phyloP scores from a whole-genome alignment of 129 eudicot genomes.

The Flaveria bidentis region DNA sequence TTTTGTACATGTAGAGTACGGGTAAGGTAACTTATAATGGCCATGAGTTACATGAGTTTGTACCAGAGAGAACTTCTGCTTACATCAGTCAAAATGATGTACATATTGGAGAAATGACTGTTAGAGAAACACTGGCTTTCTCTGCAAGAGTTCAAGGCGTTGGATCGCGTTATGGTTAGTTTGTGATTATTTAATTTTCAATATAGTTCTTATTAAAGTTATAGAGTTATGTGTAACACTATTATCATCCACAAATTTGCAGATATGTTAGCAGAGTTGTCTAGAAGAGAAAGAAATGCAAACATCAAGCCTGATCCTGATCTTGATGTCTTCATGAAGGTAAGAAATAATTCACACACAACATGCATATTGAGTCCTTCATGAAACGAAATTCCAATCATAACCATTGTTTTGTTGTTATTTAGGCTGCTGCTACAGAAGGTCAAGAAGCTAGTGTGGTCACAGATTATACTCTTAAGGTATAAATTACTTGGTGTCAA shows the following conservation, averaged over 20 bases:
- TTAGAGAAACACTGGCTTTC: slow-evolving; percentile 83
- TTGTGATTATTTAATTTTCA: background rate
- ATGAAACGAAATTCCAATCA: background rate
- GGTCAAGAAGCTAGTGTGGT: slow-evolving; percentile 77
- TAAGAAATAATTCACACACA: slow-evolving; percentile 21
- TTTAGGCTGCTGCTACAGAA: slow-evolving; percentile 71
- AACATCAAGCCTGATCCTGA: slow-evolving; percentile 87
- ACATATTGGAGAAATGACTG: slow-evolving; percentile 94
- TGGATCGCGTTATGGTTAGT: slow-evolving; percentile 86
- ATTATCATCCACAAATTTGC: slow-evolving; percentile 23
- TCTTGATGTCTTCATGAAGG: slow-evolving; percentile 87
- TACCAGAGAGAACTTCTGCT: slow-evolving; percentile 87
- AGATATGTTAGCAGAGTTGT: slow-evolving; percentile 85
- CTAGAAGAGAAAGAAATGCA: slow-evolving; percentile 82
- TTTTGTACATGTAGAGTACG: slow-evolving; percentile 40
- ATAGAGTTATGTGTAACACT: background rate
- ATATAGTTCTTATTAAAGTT: background rate
- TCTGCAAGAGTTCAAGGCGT: slow-evolving; percentile 92
- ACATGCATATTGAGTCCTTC: slow-evolving; percentile 1
- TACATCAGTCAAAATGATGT: slow-evolving; percentile 88
- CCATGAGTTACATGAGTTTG: slow-evolving; percentile 72
- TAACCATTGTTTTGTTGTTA: slow-evolving; percentile 14
- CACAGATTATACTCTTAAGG: slow-evolving; percentile 85
- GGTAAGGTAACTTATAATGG: slow-evolving; percentile 89
- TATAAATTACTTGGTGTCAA: background rate